These are phyloP conservation scores for Saccharomycopsis synnaedendra DNA, from an alignment of 805 yeast genomes.

Conservation along the genomic window DNA sequence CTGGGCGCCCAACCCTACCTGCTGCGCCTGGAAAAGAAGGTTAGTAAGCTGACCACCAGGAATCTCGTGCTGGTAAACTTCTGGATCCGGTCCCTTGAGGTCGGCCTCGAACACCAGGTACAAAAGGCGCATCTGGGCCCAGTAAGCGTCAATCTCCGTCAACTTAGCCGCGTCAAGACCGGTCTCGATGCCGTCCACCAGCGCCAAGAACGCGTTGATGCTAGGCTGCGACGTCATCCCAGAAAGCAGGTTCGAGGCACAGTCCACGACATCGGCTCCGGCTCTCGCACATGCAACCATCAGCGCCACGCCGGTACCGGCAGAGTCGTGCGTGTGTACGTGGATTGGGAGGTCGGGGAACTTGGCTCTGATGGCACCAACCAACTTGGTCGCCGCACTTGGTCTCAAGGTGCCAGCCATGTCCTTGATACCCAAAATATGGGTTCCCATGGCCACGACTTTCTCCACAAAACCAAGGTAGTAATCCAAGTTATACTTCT, in stretches of 20 bases:
- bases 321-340: conserved; percentile 98
- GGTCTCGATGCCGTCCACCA: conserved; percentile 78
- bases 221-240: conserved; percentile 99
- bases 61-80: conserved; percentile 95
- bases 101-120: conserved; percentile 98
- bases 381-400: conserved; percentile 73
- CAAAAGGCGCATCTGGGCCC: conserved; percentile 97
- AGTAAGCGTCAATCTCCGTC: conserved; percentile 82
- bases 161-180: conserved; percentile 58
- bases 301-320: conserved; percentile 98
- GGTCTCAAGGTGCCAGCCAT: conserved; percentile 99
- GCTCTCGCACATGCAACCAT: conserved; percentile 91
- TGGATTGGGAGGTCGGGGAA: conserved; percentile 95
- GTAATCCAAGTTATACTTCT: conserved; percentile 91
- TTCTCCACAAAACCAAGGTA: conserved; percentile 72
- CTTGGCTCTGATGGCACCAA: conserved; percentile 70
- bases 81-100: conserved; percentile 99
- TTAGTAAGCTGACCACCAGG: conserved; percentile 99
- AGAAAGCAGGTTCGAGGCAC: conserved; percentile 94
- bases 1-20: conserved; percentile 92
- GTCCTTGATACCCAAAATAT: conserved; percentile 93
- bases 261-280: conserved; percentile 98
- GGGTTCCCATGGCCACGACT: conserved; percentile 91
- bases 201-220: conserved; percentile 82
- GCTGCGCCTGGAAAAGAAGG: conserved; percentile 97